Base-by-base conservation (phyloP, 306 rosid genomes). In the Inga laurina region DNA sequence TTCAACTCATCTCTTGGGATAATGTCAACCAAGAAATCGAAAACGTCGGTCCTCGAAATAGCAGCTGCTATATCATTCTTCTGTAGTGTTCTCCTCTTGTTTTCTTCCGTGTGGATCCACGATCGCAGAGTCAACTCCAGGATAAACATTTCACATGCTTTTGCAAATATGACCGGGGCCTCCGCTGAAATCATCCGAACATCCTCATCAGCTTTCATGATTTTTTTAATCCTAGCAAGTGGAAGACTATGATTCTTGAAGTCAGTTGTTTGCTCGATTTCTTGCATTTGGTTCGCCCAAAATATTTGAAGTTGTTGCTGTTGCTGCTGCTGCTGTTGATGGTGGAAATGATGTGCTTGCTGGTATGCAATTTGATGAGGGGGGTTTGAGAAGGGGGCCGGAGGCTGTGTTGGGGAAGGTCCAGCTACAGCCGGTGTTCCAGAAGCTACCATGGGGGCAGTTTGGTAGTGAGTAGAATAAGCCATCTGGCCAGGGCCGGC, bases 191-290 rank as follows among this genome's bases (percentile, higher is more conserved):
- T 91, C 97, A 92, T 90, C 59, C 94, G 88, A 15, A 93, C 97
- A 80, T 93, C 97, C 90, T 90, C 97, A 82, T 93, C 97, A n/a
- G 93, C 97, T 86, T 89, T 94, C 98, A 94, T 92, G 46, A 94
- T 94, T 76, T 87, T 94, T 80, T 89, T 94, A 21, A 94, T 94
- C 48, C 95, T 88, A 46, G 91, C 92, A 49, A 92, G 91, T 0
- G 98, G 98, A 10, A 94, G 85, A 75, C 87, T 90, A 74, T 89
- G 94, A 72, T 87, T 92, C 87, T 88, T 91, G 75, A 94, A 94
- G 89, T 90, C 94, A 19, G 80, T 35, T 44, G 93, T 88, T 78
- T 90, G 90, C 79, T 89, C 90, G 21, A 94, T 86, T 81, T 92
- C 97, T 83, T 92, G 97, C 93, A 89, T 83, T 90, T 94, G 98